Evolutionary conservation across 441 rosid species (phyloP).

Genomic region (Pelargonium fulgidum): DNA sequence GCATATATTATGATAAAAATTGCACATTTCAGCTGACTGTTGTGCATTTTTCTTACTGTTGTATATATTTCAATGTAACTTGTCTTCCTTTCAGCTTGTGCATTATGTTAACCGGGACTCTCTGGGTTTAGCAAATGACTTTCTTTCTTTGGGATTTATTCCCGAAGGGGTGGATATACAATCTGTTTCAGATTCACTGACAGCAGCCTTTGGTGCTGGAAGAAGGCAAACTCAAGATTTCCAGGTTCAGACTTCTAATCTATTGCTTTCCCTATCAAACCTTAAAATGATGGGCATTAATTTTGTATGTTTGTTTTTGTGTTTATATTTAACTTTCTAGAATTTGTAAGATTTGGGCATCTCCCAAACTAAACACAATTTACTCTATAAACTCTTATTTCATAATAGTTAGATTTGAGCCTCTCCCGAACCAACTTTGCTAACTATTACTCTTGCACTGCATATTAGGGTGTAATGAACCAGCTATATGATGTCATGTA

Average conservation of each 20-base stretch:
- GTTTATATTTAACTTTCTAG: background rate
- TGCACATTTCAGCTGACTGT: conserved; percentile 2
- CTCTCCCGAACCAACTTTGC: background rate
- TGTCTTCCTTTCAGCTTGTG: conserved; percentile 75
- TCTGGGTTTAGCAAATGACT: conserved; percentile 97
- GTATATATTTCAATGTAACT: conserved; percentile 30
- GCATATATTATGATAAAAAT: conserved; percentile 9
- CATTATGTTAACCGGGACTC: conserved; percentile 99
- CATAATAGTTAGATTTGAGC: background rate
- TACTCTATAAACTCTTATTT: background rate
- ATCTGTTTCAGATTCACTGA: conserved; percentile 76
- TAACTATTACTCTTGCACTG: conserved; percentile 15
- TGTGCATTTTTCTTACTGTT: conserved; percentile 21
- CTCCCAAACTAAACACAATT: too few relatives aligned
- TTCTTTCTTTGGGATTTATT: conserved; percentile 96
- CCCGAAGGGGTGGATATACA: conserved; percentile 82
- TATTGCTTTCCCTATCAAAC: background rate
- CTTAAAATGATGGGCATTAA: background rate
- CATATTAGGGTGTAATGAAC: conserved; percentile 72
- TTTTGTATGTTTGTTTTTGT: background rate
- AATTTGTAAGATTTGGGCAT: too few relatives aligned
- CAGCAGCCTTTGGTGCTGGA: conserved; percentile 67
- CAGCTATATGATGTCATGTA: conserved; percentile 89
- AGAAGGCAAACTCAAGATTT: conserved; percentile 79
- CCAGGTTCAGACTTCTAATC: conserved; percentile 49